Evolutionary conservation across 345 rosid species (phyloP).

Genomic region (Populus nigra): DNA sequence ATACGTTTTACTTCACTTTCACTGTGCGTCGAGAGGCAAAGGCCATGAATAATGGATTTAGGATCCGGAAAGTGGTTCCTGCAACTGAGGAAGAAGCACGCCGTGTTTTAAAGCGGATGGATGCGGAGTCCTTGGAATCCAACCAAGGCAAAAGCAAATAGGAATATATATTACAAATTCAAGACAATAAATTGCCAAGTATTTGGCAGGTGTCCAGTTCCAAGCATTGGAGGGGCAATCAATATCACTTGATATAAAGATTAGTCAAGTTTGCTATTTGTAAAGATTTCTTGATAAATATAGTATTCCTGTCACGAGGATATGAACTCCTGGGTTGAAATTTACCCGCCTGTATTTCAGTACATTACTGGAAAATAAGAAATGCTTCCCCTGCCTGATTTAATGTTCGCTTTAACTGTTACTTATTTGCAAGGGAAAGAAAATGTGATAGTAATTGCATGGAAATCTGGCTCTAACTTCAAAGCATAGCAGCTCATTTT

Average conservation of each 20-base stretch:
- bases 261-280: not conserved
- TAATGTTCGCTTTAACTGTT: not conserved
- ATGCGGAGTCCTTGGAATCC: constrained; percentile 45
- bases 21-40: constrained; percentile 68
- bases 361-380: not conserved
- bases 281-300: not conserved
- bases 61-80: constrained; percentile 72
- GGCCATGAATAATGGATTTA: constrained; percentile 44
- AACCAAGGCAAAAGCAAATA: not conserved
- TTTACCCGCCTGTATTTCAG: no score
- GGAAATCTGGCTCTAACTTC: not conserved
- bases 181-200: not conserved
- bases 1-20: constrained; percentile 78
- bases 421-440: not conserved
- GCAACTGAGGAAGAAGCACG: constrained; percentile 88
- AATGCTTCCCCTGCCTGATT: not conserved
- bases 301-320: not conserved
- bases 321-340: not conserved
- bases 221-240: not conserved
- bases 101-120: constrained; percentile 65
- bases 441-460: not conserved
- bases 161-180: not conserved
- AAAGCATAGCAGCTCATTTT: not conserved
- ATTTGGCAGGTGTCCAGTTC: not conserved
- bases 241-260: not conserved